Evolutionary conservation across 768 basidiomycete genomes (phyloP).

Genomic region (Chalciporus pseudorubinellus): DNA sequence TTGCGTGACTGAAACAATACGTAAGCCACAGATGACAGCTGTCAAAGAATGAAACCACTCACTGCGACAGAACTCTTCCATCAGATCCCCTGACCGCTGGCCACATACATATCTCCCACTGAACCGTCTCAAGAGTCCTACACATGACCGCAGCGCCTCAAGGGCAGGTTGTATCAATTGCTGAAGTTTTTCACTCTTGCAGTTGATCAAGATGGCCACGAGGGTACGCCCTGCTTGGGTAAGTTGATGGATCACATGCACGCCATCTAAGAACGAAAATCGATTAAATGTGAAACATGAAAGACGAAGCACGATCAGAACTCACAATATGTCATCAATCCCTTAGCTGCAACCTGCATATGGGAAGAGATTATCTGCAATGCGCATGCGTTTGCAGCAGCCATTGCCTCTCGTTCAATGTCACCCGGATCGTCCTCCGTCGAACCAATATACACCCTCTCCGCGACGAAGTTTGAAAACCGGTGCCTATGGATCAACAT

Average conservation of each 20-base stretch:
- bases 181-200: constrained; percentile 75
- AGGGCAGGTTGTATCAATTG: constrained; percentile 77
- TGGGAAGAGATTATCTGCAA: constrained; percentile 81
- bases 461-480: constrained; percentile 74
- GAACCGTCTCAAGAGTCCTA: constrained; percentile 83
- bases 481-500: constrained; percentile 89
- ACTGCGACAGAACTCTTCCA: constrained; percentile 95
- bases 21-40: constrained; percentile 8
- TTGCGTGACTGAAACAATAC: constrained; percentile 57
- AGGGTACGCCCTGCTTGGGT: constrained; percentile 92
- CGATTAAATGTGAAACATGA: constrained; percentile 4
- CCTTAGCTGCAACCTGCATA: constrained; percentile 80
- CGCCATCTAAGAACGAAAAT: constrained; percentile 60
- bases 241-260: constrained; percentile 93
- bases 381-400: constrained; percentile 72
- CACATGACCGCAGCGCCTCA: constrained; percentile 84
- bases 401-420: constrained; percentile 75
- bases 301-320: constrained; percentile 16
- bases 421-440: constrained; percentile 56
- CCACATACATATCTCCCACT: constrained; percentile 92
- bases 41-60: constrained; percentile 22
- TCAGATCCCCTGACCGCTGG: constrained; percentile 83
- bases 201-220: constrained; percentile 83
- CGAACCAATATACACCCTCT: constrained; percentile 50
- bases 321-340: constrained; percentile 94